phyloP scores from a whole-genome alignment of 805 yeast species.

The Suhomyces sp. region DNA sequence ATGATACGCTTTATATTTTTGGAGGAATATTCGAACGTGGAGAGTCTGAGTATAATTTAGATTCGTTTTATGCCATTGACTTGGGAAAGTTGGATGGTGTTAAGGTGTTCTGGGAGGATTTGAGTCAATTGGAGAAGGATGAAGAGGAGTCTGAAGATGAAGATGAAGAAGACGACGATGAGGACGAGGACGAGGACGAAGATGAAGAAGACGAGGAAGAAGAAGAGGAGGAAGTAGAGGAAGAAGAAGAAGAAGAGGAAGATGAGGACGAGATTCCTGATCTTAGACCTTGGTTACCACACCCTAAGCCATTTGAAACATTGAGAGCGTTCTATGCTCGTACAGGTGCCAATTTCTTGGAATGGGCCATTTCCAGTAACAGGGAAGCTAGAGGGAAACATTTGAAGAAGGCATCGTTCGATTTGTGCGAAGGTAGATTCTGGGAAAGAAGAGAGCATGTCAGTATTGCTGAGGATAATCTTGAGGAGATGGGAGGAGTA shows the following conservation, averaged over 20 bases:
- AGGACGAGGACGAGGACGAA: slow-evolving; percentile 60
- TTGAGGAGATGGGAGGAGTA: slow-evolving; percentile 89
- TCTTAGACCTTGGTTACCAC: slow-evolving; percentile 94
- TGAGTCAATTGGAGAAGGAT: slow-evolving; percentile 53
- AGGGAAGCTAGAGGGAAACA: slow-evolving; percentile 86
- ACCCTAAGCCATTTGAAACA: slow-evolving; percentile 89
- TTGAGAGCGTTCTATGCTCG: slow-evolving; percentile 82
- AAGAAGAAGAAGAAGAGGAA: slow-evolving; percentile 57
- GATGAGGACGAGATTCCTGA: slow-evolving; percentile 77
- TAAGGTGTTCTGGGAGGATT: slow-evolving; percentile 86
- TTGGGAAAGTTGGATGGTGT: slow-evolving; percentile 85
- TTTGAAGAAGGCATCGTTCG: slow-evolving; percentile 84
- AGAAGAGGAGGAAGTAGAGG: slow-evolving; percentile 56
- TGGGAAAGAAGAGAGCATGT: slow-evolving; percentile 98
- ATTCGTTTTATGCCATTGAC: slow-evolving; percentile 83
- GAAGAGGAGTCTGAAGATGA: slow-evolving; percentile 64
- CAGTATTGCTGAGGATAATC: slow-evolving; percentile 79
- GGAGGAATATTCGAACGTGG: slow-evolving; percentile 92
- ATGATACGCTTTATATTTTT: slow-evolving; percentile 76
- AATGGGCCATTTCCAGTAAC: slow-evolving; percentile 89
- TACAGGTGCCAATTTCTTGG: slow-evolving; percentile 81
- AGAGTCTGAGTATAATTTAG: slow-evolving; percentile 80
- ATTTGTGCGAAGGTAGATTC: slow-evolving; percentile 90
- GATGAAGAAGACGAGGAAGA: slow-evolving; percentile 46
- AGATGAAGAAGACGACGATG: slow-evolving; percentile 61